phyloP scores from a whole-genome alignment of 257 asterid species.

The Primulina huaijiensis region DNA sequence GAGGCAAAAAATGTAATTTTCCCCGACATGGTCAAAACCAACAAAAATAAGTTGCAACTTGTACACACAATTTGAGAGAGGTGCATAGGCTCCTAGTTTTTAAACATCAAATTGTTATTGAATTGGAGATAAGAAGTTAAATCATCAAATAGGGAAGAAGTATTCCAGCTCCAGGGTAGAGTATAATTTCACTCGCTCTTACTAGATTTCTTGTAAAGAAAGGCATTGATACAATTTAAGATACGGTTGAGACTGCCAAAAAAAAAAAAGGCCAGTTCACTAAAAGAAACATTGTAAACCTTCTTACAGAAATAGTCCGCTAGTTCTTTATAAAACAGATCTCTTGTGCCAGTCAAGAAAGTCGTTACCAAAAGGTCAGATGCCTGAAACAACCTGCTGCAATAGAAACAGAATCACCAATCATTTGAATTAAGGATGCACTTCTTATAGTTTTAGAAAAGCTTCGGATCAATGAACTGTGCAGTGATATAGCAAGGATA shows the following conservation, averaged over 20 bases:
- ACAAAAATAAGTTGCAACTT: not conserved
- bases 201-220: conserved; percentile 19
- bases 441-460: not conserved
- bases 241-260: not conserved
- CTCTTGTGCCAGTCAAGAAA: conserved; percentile 13
- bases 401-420: not conserved
- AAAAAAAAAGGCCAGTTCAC: conserved; percentile 3
- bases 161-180: not conserved
- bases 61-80: not conserved
- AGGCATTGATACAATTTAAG: not conserved
- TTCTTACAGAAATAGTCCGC: conserved; percentile 2
- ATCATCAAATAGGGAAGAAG: not conserved
- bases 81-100: not conserved
- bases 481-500: not conserved
- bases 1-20: no score
- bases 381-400: conserved; percentile 19
- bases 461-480: not conserved
- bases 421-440: not conserved
- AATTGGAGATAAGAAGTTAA: not conserved
- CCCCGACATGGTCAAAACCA: not conserved
- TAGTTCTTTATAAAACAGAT: conserved; percentile 1
- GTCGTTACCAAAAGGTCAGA: not conserved
- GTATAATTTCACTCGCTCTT: conserved; percentile 10
- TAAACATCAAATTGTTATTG: not conserved
- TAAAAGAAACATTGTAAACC: conserved; percentile 1